Percentiles rank a stretch among this genome's conserved stretches.
These are phyloP conservation scores for Penicillium sp. DNA, from an alignment of 2,329 filamentous ascomycete species.

Conservation along the genomic window DNA sequence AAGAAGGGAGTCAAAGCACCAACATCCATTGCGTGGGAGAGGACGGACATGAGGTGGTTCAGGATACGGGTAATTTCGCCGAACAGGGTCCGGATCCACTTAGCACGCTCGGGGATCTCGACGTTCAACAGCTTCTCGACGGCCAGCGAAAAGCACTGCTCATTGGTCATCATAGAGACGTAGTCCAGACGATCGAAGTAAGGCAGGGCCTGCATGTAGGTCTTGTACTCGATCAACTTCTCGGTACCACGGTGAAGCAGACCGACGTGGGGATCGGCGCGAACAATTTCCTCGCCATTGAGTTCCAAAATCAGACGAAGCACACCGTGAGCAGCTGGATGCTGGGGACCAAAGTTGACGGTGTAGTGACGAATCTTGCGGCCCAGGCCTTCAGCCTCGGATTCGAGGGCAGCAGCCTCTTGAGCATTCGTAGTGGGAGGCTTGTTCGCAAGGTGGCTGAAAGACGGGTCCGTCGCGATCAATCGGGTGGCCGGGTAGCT, in stretches of 20 bases:
- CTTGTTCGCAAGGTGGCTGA: constrained; percentile 44
- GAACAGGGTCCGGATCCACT: constrained; percentile 95
- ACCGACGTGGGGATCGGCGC: constrained; percentile 93
- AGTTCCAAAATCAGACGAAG: constrained; percentile 94
- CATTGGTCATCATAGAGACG: constrained; percentile 99
- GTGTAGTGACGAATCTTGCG: constrained; percentile 98
- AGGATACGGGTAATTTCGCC: constrained; percentile 88
- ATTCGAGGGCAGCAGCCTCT: constrained; percentile 47
- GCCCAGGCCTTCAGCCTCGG: constrained; percentile 40
- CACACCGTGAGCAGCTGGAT: constrained; percentile 97
- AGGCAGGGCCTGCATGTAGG: constrained; percentile 93
- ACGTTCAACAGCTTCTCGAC: constrained; percentile 98
- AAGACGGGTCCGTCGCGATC: constrained; percentile 55
- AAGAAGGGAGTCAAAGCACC: constrained; percentile 96
- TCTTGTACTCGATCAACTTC: constrained; percentile 99
- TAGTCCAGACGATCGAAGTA: constrained; percentile 99
- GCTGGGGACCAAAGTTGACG: constrained; percentile 98
- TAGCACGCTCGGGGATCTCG: constrained; percentile 90
- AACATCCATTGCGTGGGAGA: constrained; percentile 98
- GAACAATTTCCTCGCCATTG: constrained; percentile 95
- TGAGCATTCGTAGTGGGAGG: constrained; percentile 34
- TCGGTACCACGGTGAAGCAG: constrained; percentile 94
- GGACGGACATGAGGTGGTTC: constrained; percentile 96
- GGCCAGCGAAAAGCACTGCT: constrained; percentile 92
- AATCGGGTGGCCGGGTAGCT: constrained; percentile 51